Percentiles rank a stretch among this genome's conserved stretches.
Conservation (phyloP, 768 basidiomycete species). For the Boletellus ananiceps region DNA sequence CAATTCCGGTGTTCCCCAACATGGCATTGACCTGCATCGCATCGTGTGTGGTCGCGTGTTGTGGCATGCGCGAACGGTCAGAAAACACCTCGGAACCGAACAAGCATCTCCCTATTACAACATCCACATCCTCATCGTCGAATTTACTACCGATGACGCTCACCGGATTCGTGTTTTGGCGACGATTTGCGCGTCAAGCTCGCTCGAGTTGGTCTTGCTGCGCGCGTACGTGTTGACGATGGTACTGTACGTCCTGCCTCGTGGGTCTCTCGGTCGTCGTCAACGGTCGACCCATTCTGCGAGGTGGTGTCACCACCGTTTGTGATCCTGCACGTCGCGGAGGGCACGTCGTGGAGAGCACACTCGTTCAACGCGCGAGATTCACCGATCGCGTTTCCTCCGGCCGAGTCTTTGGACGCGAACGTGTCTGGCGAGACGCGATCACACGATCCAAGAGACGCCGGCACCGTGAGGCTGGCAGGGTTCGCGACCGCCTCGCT, state of each 20-base stretch:
- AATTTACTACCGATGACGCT: constrained; percentile 14
- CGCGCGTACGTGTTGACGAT: constrained; percentile 1
- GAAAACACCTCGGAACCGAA: not conserved
- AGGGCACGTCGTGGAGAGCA: not conserved
- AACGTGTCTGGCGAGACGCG: too few species aligned
- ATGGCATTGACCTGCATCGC: constrained; percentile 3
- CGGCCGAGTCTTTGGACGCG: not conserved
- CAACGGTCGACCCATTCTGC: not conserved
- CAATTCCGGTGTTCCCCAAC: not conserved
- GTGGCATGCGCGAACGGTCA: not conserved
- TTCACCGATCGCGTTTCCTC: constrained; percentile 2
- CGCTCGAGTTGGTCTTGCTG: not conserved
- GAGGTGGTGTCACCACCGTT: constrained; percentile 12
- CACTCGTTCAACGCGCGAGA: not conserved
- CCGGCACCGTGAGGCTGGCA: too few species aligned
- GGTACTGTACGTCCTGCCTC: not conserved
- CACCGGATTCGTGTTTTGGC: constrained; percentile 6
- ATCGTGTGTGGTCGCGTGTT: constrained; percentile 8
- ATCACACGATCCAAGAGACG: too few species aligned
- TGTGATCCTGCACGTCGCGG: constrained; percentile 8
- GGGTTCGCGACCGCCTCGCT: too few species aligned
- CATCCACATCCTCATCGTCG: constrained; percentile 5
- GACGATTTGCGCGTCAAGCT: not conserved
- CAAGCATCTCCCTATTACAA: constrained; percentile 5
- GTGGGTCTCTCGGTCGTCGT: not conserved